Evolutionary conservation across 1,139 yeast species (phyloP).

Genomic region (Hansenula sp.): DNA sequence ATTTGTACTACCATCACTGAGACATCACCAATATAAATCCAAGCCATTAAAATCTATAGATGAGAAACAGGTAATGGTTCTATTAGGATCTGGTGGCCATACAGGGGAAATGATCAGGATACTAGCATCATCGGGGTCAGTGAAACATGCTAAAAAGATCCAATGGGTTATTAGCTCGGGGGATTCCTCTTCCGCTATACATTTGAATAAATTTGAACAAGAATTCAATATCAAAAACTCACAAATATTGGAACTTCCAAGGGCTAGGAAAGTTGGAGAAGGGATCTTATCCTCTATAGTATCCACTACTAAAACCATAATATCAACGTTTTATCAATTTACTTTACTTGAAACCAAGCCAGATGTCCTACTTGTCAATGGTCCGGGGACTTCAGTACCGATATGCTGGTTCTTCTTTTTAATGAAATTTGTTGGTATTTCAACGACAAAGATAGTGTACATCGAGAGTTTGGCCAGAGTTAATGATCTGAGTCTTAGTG

Average conservation of each 20-base stretch:
- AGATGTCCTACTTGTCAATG: slow-evolving; percentile 66
- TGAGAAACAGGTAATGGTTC: slow-evolving; percentile 38
- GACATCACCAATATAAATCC: background rate
- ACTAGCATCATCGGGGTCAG: slow-evolving; percentile 35
- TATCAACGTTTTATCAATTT: background rate
- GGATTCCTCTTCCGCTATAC: slow-evolving; percentile 53
- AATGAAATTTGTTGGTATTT: slow-evolving; percentile 41
- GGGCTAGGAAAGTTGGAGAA: slow-evolving; percentile 83
- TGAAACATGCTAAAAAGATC: slow-evolving; percentile 23
- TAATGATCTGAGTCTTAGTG: slow-evolving; percentile 69
- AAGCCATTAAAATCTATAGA: slow-evolving; percentile 2
- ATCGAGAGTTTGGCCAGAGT: slow-evolving; percentile 91
- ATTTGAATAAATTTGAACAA: slow-evolving; percentile 43
- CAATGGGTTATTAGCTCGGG: slow-evolving; percentile 39
- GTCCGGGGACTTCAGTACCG: slow-evolving; percentile 92
- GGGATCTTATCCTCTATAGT: slow-evolving; percentile 45
- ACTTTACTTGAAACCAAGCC: slow-evolving; percentile 31
- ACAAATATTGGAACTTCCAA: slow-evolving; percentile 39
- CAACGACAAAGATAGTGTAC: slow-evolving; percentile 62
- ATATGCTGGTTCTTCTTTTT: slow-evolving; percentile 49
- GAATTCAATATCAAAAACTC: slow-evolving; percentile 20
- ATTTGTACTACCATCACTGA: background rate
- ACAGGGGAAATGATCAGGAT: slow-evolving; percentile 91
- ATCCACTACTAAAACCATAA: slow-evolving; percentile 37
- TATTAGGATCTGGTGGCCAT: slow-evolving; percentile 89